A percentile compares a stretch with the other conserved stretches of the same genome.
phyloP scores from a whole-genome alignment of 768 basidiomycete genomes.

The Rossbeevera mucosa region DNA sequence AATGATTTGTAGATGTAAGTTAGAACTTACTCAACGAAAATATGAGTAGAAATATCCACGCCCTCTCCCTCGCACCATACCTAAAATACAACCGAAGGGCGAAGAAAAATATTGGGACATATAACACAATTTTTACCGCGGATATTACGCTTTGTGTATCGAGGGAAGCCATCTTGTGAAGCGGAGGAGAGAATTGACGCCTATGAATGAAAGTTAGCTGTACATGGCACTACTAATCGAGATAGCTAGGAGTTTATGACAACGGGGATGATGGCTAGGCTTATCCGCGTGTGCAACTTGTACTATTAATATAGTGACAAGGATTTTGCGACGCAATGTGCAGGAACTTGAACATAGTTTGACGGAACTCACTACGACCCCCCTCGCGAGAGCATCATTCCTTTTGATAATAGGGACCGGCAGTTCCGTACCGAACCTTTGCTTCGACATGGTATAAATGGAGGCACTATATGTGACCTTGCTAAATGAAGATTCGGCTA shows the following conservation, averaged over 20 bases:
- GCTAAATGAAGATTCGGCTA: too few species aligned
- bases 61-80: slow-evolving; percentile 57
- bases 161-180: slow-evolving; percentile 29
- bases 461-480: too few species aligned
- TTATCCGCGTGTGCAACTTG: not conserved
- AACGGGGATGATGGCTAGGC: not conserved
- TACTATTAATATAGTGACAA: not conserved
- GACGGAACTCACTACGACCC: too few species aligned
- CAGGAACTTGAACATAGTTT: too few species aligned
- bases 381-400: too few species aligned
- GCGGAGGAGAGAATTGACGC: not conserved
- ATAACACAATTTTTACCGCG: slow-evolving; percentile 55
- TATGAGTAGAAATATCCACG: slow-evolving; percentile 59
- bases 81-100: slow-evolving; percentile 43
- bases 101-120: slow-evolving; percentile 49
- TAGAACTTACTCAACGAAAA: slow-evolving; percentile 50
- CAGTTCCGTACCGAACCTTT: too few species aligned
- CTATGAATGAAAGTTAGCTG: not conserved
- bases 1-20: not conserved
- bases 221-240: not conserved
- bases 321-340: too few species aligned
- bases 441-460: too few species aligned
- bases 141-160: slow-evolving; percentile 48
- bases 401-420: not conserved
- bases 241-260: not conserved